Conservation (phyloP, 2,329 filamentous ascomycete species). For the Trichoderma asperellum region DNA sequence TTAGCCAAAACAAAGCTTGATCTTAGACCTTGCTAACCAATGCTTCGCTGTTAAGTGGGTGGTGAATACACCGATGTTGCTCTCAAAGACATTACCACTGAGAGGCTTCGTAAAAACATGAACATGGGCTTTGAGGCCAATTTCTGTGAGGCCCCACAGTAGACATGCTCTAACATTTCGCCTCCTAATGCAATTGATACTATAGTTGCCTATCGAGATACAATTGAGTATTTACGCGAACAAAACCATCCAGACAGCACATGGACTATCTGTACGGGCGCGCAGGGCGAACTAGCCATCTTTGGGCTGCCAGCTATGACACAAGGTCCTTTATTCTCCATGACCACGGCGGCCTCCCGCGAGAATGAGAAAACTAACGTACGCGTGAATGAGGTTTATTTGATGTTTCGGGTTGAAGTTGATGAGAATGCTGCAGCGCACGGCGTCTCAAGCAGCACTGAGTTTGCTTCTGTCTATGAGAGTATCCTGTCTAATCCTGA, state of each 20-base stretch:
- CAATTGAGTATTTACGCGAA: neutral
- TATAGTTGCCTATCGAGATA: constrained; percentile 1
- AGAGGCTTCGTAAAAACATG: constrained; percentile 12
- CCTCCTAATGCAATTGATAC: neutral
- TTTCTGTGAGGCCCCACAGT: neutral
- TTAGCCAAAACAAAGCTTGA: neutral
- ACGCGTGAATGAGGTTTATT: neutral
- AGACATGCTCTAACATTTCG: neutral
- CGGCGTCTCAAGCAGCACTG: neutral
- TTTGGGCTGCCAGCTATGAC: constrained; percentile 3
- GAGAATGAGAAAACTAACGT: constrained; percentile 1
- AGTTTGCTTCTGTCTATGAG: constrained; percentile 3
- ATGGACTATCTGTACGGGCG: constrained; percentile 9
- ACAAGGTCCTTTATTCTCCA: neutral
- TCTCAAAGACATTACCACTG: neutral
- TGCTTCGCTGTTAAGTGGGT: neutral
- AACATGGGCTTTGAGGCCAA: neutral
- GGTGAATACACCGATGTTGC: constrained; percentile 1
- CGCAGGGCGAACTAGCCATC: neutral
- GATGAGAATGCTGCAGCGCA: constrained; percentile 3
- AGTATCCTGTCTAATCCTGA: neutral
- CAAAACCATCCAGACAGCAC: neutral
- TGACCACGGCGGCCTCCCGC: neutral
- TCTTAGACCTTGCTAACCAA: neutral
- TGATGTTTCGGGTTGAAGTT: neutral